Evolutionary conservation across 192 early-diverging fungal species (phyloP).

Genomic region (Linderina pennispora): DNA sequence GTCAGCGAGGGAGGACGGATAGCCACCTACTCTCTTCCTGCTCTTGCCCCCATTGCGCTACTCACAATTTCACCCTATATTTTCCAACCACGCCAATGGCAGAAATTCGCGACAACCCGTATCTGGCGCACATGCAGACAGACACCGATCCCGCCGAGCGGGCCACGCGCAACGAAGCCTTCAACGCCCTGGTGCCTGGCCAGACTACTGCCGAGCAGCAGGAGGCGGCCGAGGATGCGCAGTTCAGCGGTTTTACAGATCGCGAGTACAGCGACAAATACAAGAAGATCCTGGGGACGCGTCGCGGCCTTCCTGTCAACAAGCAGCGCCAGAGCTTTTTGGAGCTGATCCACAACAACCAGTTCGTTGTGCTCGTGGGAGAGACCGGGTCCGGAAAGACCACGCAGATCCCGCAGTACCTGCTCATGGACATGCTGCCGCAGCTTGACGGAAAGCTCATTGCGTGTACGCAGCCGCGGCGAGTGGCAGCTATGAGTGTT

Average conservation of each 20-base stretch:
- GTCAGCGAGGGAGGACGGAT: neutral
- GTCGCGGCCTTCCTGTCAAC: constrained; percentile 89
- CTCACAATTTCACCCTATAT: no score
- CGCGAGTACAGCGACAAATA: constrained; percentile 77
- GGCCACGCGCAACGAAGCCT: constrained; percentile 12
- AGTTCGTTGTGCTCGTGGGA: constrained; percentile 92
- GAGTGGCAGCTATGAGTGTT: constrained; percentile 99
- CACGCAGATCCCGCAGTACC: constrained; percentile 97
- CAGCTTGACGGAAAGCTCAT: constrained; percentile 84
- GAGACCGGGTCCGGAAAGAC: constrained; percentile 99
- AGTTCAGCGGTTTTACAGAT: constrained; percentile 75
- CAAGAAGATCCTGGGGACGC: constrained; percentile 74
- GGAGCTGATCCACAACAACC: constrained; percentile 87
- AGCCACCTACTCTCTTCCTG: no score
- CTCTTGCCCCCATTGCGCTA: no score
- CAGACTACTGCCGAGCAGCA: constrained; percentile 72
- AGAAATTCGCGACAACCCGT: constrained; percentile 39
- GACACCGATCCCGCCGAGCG: constrained; percentile 2
- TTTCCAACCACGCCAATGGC: no score
- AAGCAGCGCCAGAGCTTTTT: constrained; percentile 90
- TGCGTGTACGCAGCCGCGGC: constrained; percentile 98
- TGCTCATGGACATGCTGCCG: constrained; percentile 87
- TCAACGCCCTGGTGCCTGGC: constrained; percentile 25
- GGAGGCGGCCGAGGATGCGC: constrained; percentile 66
- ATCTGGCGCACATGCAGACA: constrained; percentile 43